phyloP scores from a whole-genome alignment of 495 filamentous ascomycete genomes.

The Trichoderma parareesei region DNA sequence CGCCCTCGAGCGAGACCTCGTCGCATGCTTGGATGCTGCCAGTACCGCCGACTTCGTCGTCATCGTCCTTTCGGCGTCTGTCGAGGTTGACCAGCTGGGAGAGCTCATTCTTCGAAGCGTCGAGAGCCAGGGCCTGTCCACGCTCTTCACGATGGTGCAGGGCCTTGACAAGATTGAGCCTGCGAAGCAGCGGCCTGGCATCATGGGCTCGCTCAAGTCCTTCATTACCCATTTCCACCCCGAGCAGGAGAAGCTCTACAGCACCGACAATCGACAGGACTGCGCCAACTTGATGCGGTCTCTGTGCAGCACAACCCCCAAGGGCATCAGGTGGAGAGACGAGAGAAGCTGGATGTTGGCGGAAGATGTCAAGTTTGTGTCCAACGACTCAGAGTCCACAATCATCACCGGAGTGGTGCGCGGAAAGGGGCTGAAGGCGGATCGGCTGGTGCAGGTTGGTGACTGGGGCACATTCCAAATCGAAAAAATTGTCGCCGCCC shows the following conservation, averaged over 20 bases:
- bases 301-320: slow-evolving; percentile 81
- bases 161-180: slow-evolving; percentile 68
- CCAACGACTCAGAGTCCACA: slow-evolving; percentile 45
- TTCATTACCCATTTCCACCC: slow-evolving; percentile 94
- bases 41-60: slow-evolving; percentile 84
- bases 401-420: slow-evolving; percentile 80
- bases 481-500: slow-evolving; percentile 71
- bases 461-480: slow-evolving; percentile 96
- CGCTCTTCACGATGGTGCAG: slow-evolving; percentile 71
- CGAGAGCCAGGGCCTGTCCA: slow-evolving; percentile 89
- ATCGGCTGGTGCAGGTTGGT: slow-evolving; percentile 82
- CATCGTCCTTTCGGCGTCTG: slow-evolving; percentile 67
- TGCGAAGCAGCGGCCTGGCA: slow-evolving; percentile 64
- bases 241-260: slow-evolving; percentile 76
- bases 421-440: slow-evolving; percentile 78
- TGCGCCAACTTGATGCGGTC: slow-evolving; percentile 82
- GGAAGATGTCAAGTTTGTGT: slow-evolving; percentile 67
- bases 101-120: slow-evolving; percentile 76
- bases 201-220: slow-evolving; percentile 72
- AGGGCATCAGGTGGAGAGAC: slow-evolving; percentile 89
- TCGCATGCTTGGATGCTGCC: slow-evolving; percentile 74
- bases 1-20: slow-evolving; percentile 58
- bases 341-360: slow-evolving; percentile 90
- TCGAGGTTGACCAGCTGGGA: slow-evolving; percentile 75
- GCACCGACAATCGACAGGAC: slow-evolving; percentile 77